Conservation (phyloP, 208 protist genomes). For the Plasmodiophora brassicae region DNA sequence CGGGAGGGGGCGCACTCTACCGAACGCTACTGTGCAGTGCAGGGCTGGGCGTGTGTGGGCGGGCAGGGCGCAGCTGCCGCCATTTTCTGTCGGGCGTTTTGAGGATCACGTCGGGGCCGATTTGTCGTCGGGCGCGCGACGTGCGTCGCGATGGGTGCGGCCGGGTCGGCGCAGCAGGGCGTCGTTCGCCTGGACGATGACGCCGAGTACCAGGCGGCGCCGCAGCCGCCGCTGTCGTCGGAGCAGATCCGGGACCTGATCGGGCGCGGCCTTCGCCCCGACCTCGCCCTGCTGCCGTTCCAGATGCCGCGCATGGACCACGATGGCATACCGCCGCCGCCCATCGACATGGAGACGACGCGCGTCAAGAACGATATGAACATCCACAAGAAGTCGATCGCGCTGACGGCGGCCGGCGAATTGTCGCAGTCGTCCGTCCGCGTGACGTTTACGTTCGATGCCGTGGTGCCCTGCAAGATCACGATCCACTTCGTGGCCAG, state of each 20-base stretch:
- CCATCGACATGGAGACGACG: background rate
- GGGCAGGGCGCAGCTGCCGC: no score
- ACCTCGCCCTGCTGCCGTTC: background rate
- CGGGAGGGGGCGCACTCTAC: no score
- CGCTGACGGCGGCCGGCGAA: background rate
- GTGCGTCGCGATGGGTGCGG: no score
- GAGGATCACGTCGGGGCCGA: no score
- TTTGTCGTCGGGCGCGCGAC: no score
- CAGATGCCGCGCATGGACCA: background rate
- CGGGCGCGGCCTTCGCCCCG: background rate
- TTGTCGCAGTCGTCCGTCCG: background rate
- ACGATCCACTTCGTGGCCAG: background rate
- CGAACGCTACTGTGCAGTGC: no score
- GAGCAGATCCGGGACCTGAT: conserved; percentile 1
- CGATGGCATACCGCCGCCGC: conserved; percentile 2
- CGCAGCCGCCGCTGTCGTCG: background rate
- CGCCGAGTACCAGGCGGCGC: background rate
- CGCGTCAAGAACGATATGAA: background rate
- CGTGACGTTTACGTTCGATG: background rate
- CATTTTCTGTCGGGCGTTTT: no score
- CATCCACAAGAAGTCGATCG: background rate
- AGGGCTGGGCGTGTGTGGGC: no score
- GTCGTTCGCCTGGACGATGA: no score
- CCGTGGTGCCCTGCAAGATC: background rate
- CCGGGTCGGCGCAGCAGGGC: no score